Evolutionary conservation across 2,329 filamentous ascomycete species (phyloP), one percentile per base, ranked within the genome.

Genomic region (Ophiocordyceps camponoti-saundersi): DNA sequence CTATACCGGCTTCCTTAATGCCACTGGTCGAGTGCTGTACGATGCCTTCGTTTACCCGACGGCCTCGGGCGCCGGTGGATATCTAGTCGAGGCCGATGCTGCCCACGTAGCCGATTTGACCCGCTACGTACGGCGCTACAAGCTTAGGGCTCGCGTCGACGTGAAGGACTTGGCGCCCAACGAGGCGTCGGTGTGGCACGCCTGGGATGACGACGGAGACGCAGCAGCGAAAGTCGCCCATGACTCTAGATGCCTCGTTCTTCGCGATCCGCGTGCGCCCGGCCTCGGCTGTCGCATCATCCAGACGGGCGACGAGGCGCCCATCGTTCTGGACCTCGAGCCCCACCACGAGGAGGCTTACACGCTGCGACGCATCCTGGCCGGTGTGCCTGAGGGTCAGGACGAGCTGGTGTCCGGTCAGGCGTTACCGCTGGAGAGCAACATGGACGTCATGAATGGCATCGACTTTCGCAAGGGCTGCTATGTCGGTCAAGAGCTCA

Each of bases 401-500:
- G 61, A 66, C 16, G 92, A 98, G 67, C 80, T 98, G 20, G 61
- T 77, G 7, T 66, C 72, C 49, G 83, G 83, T 52, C 67, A 73
- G 18, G 80, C 87, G 1, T 69, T 98, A 47, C 90, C 92, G 1
- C 81, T 89, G 62, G 90, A 96, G 64, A 82, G 74, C 59, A 95
- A 95, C 61, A 74, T 96, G 60, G 92, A 98, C 63, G 67, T 85
- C 49, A 85, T 85, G 73, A 75, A 77, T 44, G 92, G 79, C 23
- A 82, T 98, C 53, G 86, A 95, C 64, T 98, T 92, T 67, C 79
- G 79, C 59, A 98, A 98, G 67, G 92, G 92, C 8, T 98, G 92
- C 65, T 98, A 98, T 63, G 79, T 96, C 8, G 92, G 92, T 0
- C 92, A 98, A 65, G 92, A 98, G 63, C 73, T 98, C 52, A 96